Percentiles rank a stretch among this genome's conserved stretches.
phyloP scores from a whole-genome alignment of 768 basidiomycete genomes.

The Termitomyces sp. region DNA sequence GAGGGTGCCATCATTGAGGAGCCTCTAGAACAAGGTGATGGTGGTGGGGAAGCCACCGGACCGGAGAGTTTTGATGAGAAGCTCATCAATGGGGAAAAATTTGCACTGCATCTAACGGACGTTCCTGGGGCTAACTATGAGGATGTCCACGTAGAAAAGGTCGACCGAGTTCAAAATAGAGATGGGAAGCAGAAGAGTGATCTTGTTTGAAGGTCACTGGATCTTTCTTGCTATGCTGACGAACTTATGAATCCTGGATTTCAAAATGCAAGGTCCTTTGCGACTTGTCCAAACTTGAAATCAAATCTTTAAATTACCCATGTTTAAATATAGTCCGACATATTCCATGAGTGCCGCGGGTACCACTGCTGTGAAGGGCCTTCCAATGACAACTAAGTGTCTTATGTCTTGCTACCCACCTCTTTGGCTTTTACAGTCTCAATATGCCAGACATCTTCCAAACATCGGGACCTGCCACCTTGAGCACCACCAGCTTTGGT shows the following conservation, averaged over 20 bases:
- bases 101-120: constrained; percentile 24
- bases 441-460: neutral
- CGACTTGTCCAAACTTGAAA: neutral
- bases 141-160: constrained; percentile 7
- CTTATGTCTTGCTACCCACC: no score
- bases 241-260: neutral
- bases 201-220: neutral
- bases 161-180: neutral
- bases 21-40: constrained; percentile 40
- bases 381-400: neutral
- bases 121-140: neutral
- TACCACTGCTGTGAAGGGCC: neutral
- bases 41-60: constrained; percentile 11
- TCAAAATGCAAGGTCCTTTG: neutral
- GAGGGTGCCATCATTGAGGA: constrained; percentile 71
- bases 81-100: constrained; percentile 34
- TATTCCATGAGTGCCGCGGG: neutral
- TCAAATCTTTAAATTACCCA: neutral
- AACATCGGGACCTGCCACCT: neutral
- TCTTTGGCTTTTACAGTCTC: no score
- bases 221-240: neutral
- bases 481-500: no score
- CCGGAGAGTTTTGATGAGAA: constrained; percentile 45
- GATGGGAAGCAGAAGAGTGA: neutral
- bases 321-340: neutral